A percentile compares a stretch with the other conserved stretches of the same genome.
These are phyloP conservation scores for Mycena sanguinolenta DNA, from an alignment of 768 basidiomycete species.

Conservation along the genomic window DNA sequence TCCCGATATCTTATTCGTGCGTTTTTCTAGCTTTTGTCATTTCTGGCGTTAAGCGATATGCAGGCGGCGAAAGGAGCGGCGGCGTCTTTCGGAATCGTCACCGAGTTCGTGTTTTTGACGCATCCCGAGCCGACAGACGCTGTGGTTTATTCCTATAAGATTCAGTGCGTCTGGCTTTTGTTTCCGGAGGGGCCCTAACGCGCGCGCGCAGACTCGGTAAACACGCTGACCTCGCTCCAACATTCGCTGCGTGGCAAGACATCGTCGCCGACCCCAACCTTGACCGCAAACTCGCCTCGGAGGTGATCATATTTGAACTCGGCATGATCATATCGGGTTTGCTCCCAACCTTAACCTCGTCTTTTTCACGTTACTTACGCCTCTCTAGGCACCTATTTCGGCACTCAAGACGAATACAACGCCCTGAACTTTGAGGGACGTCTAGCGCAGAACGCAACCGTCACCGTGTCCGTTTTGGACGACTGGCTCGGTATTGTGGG, in stretches of 20 bases:
- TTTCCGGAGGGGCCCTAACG: not conserved
- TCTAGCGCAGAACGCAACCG: conserved; percentile 22
- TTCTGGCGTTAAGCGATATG: not conserved
- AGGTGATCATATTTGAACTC: conserved; percentile 30
- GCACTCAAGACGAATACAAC: conserved; percentile 37
- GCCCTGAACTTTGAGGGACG: conserved; percentile 31
- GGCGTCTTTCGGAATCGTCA: conserved; percentile 48
- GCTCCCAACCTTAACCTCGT: not conserved
- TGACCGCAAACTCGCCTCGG: conserved; percentile 34
- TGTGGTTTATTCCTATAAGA: conserved; percentile 26
- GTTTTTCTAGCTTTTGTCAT: not conserved
- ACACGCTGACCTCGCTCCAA: conserved; percentile 22
- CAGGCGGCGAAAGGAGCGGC: conserved; percentile 47
- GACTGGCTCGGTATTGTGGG: conserved; percentile 34
- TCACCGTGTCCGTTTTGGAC: conserved; percentile 27
- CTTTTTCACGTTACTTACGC: not conserved
- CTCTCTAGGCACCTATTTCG: conserved; percentile 31
- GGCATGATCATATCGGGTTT: conserved; percentile 37
- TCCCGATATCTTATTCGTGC: conserved; percentile 42
- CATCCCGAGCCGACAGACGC: conserved; percentile 40
- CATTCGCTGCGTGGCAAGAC: conserved; percentile 31
- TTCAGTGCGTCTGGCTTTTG: not conserved
- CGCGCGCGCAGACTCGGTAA: conserved; percentile 18
- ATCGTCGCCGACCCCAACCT: conserved; percentile 34
- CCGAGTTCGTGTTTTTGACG: conserved; percentile 43